A percentile compares a stretch with the other conserved stretches of the same genome.
phyloP scores from a whole-genome alignment of 371 early-diverging fungal species.

The Actinomortierella ambigua region DNA sequence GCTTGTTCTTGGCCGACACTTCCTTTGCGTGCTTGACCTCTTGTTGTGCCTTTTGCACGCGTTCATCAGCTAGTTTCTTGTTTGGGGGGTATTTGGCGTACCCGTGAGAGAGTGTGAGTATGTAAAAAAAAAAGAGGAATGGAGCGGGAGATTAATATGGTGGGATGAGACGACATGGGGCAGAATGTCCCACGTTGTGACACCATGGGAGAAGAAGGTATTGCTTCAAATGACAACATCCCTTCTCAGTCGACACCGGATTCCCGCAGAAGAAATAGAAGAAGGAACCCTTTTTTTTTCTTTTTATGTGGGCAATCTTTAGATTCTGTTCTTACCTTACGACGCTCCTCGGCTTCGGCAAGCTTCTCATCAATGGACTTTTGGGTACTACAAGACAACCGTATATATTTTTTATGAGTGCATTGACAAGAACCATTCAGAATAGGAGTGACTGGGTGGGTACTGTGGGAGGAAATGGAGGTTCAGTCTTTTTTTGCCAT shows the following conservation, averaged over 20 bases:
- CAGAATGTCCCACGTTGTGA: not conserved
- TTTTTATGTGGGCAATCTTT: no score
- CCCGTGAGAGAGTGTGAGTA: not conserved
- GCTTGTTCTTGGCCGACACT: slow-evolving; percentile 33
- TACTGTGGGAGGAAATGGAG: no score
- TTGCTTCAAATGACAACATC: not conserved
- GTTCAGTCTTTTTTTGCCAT: not conserved
- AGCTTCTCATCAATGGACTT: slow-evolving; percentile 33
- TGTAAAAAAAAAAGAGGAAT: not conserved
- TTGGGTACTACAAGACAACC: slow-evolving; percentile 23
- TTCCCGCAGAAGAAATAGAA: slow-evolving; percentile 5
- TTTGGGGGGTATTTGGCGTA: no score
- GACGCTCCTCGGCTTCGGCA: slow-evolving; percentile 43
- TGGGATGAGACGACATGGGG: not conserved
- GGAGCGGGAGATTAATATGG: no score
- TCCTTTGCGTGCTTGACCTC: slow-evolving; percentile 39
- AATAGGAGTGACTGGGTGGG: no score
- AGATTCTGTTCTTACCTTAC: slow-evolving; percentile 33
- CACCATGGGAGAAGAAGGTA: not conserved
- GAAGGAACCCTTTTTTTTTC: no score
- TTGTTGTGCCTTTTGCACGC: slow-evolving; percentile 41
- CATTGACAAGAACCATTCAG: no score
- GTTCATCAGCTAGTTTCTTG: slow-evolving; percentile 42
- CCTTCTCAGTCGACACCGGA: no score
- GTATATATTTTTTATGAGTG: no score